Percentiles rank a stretch among this genome's conserved stretches.
phyloP scores from a whole-genome alignment of 192 early-diverging fungal genomes.

The Diversispora epigaea region DNA sequence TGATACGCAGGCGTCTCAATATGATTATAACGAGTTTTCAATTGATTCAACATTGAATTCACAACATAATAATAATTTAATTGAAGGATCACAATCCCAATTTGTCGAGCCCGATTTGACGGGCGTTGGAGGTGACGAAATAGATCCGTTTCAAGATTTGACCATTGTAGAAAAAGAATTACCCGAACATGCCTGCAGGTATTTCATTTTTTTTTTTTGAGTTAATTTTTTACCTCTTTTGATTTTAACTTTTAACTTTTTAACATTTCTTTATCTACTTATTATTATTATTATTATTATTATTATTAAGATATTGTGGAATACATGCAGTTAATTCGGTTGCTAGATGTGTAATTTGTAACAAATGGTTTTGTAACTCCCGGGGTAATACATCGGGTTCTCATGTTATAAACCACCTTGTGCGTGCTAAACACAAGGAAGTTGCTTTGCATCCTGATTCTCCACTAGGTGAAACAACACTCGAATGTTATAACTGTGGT shows the following conservation, averaged over 20 bases:
- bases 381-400: conserved; percentile 87
- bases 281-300: not conserved
- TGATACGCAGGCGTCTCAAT: conserved; percentile 65
- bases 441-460: conserved; percentile 90
- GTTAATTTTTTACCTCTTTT: not conserved
- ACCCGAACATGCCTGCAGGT: conserved; percentile 81
- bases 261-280: not conserved
- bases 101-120: conserved; percentile 53
- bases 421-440: conserved; percentile 91
- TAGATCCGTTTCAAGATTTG: conserved; percentile 53
- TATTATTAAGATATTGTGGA: conserved; percentile 77
- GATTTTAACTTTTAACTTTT: not conserved
- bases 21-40: conserved; percentile 61
- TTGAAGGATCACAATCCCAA: conserved; percentile 38
- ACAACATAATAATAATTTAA: conserved; percentile 39
- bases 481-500: conserved; percentile 99
- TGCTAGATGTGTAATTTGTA: conserved; percentile 89
- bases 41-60: conserved; percentile 39
- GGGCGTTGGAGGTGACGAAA: conserved; percentile 47
- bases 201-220: not conserved
- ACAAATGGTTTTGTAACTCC: conserved; percentile 96
- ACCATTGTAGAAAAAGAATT: conserved; percentile 53
- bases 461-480: conserved; percentile 86
- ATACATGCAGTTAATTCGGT: conserved; percentile 85
- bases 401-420: conserved; percentile 95